Conservation (phyloP, 2,329 filamentous ascomycete species). For the Plectosphaerella plurivora region DNA sequence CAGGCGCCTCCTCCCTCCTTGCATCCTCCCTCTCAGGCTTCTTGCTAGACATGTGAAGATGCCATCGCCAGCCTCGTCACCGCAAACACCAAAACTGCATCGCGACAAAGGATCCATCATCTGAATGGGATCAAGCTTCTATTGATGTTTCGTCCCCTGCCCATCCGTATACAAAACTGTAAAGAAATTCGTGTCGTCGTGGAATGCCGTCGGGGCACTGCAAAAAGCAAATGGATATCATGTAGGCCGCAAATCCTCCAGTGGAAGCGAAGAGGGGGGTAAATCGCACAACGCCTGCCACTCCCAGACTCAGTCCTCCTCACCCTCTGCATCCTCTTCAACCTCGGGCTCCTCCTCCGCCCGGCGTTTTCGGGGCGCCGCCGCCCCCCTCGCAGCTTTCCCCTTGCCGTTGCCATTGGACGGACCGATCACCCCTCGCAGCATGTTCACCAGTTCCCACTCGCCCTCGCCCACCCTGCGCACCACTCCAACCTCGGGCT, state of each 20-base stretch:
- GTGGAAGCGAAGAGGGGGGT: background rate
- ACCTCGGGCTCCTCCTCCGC: slow-evolving; percentile 2
- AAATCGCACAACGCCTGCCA: no score
- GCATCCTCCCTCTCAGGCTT: no score
- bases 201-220: no score
- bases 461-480: slow-evolving; percentile 10
- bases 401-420: slow-evolving; percentile 11
- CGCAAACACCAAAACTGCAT: no score
- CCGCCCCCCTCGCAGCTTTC: slow-evolving; percentile 5
- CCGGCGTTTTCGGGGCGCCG: slow-evolving; percentile 1
- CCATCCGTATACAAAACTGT: background rate
- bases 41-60: no score
- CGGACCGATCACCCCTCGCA: slow-evolving; percentile 13
- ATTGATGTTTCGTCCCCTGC: background rate
- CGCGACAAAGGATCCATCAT: no score
- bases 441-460: slow-evolving; percentile 28
- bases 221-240: background rate
- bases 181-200: background rate
- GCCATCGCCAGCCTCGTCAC: no score
- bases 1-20: no score
- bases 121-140: no score
- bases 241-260: background rate
- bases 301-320: slow-evolving; percentile 6
- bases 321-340: slow-evolving; percentile 12
- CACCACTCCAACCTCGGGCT: slow-evolving; percentile 31